Evolutionary conservation across 1,284 basidiomycete genomes (phyloP).

Genomic region (Trametes pubescens): DNA sequence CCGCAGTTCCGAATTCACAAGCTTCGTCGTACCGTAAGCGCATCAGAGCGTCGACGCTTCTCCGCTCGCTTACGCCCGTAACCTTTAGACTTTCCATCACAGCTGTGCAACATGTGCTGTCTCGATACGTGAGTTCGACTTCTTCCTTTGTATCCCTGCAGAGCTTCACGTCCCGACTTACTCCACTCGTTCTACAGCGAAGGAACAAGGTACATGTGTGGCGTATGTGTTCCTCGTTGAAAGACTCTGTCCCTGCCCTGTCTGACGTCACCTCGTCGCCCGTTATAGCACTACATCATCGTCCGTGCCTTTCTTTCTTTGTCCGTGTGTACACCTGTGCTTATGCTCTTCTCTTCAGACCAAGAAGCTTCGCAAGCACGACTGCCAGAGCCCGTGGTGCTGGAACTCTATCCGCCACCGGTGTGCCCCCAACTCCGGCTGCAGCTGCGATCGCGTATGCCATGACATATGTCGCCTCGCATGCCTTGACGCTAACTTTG

Average conservation of each 20-base stretch:
- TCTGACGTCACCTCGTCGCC: slow-evolving; percentile 36
- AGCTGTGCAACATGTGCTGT: slow-evolving; percentile 65
- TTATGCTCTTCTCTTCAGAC: slow-evolving; percentile 52
- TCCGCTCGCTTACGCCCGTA: slow-evolving; percentile 32
- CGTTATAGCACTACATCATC: slow-evolving; percentile 58
- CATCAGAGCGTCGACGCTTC: slow-evolving; percentile 24
- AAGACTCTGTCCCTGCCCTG: slow-evolving; percentile 25
- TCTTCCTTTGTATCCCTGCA: slow-evolving; percentile 22
- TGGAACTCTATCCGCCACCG: slow-evolving; percentile 63
- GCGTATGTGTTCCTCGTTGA: slow-evolving; percentile 51
- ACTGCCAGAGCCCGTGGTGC: slow-evolving; percentile 69
- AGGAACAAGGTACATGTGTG: slow-evolving; percentile 79
- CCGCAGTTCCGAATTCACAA: slow-evolving; percentile 18
- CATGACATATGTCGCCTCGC: slow-evolving; percentile 16
- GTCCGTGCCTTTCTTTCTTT: slow-evolving; percentile 46
- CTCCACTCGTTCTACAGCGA: slow-evolving; percentile 56
- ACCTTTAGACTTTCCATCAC: slow-evolving; percentile 32
- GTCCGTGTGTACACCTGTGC: slow-evolving; percentile 22
- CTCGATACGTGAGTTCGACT: slow-evolving; percentile 67
- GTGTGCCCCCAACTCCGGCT: slow-evolving; percentile 56
- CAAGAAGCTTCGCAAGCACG: slow-evolving; percentile 62
- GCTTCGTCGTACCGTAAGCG: slow-evolving; percentile 30
- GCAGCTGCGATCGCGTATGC: slow-evolving; percentile 60
- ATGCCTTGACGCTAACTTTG: neutral
- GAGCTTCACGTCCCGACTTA: slow-evolving; percentile 23